A percentile compares a stretch with the other conserved stretches of the same genome.
These are phyloP conservation scores for Suaeda aralocaspica DNA, from an alignment of 148 eudicot genomes.

Conservation along the genomic window DNA sequence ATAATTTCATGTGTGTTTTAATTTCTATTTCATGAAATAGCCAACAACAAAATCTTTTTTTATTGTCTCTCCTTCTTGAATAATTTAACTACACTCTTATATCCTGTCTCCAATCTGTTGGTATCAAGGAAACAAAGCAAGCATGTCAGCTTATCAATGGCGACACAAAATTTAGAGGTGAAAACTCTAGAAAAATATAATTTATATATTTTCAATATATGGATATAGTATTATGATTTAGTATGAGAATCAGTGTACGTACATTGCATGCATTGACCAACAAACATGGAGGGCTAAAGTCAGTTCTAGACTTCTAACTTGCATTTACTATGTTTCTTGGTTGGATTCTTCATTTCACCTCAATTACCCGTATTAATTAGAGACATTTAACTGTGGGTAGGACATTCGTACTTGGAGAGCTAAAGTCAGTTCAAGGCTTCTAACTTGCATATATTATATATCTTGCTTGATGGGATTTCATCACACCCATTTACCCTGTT, in stretches of 20 bases:
- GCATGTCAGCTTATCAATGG: not conserved
- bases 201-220: no score
- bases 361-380: no score
- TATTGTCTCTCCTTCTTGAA: not conserved
- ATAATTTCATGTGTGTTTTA: no score
- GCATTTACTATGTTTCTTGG: no score
- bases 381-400: no score
- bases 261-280: not conserved
- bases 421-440: no score
- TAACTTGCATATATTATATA: no score
- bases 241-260: constrained; percentile 3
- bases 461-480: no score
- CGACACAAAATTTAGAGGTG: constrained; percentile 1
- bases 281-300: not conserved
- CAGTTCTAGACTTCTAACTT: not conserved
- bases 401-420: no score
- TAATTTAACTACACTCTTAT: not conserved
- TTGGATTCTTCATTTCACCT: no score
- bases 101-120: constrained; percentile 11
- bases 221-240: not conserved
- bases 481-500: no score
- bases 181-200: not conserved
- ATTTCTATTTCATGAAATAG: not conserved
- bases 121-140: constrained; percentile 10
- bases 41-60: not conserved